Base-by-base conservation (phyloP, 2,329 filamentous ascomycete genomes). In the Bimuria novae-zelandiae region DNA sequence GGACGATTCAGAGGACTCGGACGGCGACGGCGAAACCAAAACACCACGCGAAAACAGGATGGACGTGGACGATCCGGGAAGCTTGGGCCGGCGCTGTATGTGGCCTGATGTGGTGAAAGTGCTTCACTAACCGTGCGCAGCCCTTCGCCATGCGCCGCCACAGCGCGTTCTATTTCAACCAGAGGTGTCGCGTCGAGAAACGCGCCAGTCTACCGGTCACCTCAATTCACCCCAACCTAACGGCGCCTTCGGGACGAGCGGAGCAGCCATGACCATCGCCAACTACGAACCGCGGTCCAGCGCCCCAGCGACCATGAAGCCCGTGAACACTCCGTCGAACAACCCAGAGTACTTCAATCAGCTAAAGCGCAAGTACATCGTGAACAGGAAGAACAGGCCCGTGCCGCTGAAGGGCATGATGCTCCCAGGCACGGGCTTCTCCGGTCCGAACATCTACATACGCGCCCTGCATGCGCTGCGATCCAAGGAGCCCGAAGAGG, bases 371-470 rank as follows among this genome's bases (percentile, higher is more conserved):
- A 82, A 80, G 54, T 76, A 75, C 43, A 75, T 79, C 12, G 77
- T 79, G 27, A 75, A 76, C 42, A 67, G 67, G 39, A 77, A 78
- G 12, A 73, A 79, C 41, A 59, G 66, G 45, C 64, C 65, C 5
- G 62, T 68, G 25, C 70, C 66, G 45, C 70, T 77, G 44, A 75
- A 75, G 57, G 77, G 78, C 74, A 85, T 77, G 79, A 88, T 78
- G 83, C 76, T 80, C 51, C 84, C 85, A 14, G 84, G 88, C 36
- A 86, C 77, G 62, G 84, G 84, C 6, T 89, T 86, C 62, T 86
- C 89, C 56, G 90, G 90, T 1, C 89, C 90, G 1, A 94, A 95
- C 68, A 96, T 97, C 59, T 97, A 97, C 69, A 88, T 93, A 43
- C 87, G 92, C 37, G 95, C 91, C 57, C 82, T 96, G 32, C 87